Percentiles rank a stretch among this genome's conserved stretches.
Evolutionary conservation across 2,329 filamentous ascomycete genomes (phyloP).

Genomic region (Paraphaeosphaeria sporulosa): DNA sequence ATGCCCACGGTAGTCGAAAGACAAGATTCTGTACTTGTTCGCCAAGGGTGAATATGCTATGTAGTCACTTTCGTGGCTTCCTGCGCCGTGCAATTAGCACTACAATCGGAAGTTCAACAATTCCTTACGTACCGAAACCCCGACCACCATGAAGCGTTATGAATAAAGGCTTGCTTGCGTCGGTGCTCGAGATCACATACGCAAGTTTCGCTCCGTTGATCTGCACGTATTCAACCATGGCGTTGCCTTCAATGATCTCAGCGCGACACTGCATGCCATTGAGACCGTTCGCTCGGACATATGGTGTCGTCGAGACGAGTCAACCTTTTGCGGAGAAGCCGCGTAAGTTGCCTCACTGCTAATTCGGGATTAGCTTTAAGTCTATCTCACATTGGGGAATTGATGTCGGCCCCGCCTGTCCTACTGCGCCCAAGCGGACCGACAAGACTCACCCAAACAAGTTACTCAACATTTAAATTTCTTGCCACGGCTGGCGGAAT

Average conservation of each 20-base stretch:
- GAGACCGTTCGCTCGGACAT: background rate
- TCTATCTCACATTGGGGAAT: background rate
- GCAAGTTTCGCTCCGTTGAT: constrained; percentile 45
- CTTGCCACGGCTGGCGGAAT: background rate
- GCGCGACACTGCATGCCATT: background rate
- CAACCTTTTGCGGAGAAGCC: background rate
- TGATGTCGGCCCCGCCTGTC: constrained; percentile 3
- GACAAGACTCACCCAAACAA: background rate
- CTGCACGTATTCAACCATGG: background rate
- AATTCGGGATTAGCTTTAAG: background rate
- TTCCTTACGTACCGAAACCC: constrained; percentile 39
- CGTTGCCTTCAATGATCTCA: background rate
- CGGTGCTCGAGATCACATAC: constrained; percentile 40
- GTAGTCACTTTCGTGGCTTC: constrained; percentile 44
- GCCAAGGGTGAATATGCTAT: constrained; percentile 40
- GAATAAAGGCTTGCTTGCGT: constrained; percentile 40
- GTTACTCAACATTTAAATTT: background rate
- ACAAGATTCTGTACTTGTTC: constrained; percentile 41
- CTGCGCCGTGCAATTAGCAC: constrained; percentile 30
- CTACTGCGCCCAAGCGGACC: background rate
- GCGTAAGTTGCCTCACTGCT: background rate
- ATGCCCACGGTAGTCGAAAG: constrained; percentile 50
- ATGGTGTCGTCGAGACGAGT: background rate
- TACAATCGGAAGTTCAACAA: background rate
- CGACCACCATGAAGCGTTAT: constrained; percentile 51